Conservation (phyloP, 2,329 filamentous ascomycete species). For the Zasmidium cellare region DNA sequence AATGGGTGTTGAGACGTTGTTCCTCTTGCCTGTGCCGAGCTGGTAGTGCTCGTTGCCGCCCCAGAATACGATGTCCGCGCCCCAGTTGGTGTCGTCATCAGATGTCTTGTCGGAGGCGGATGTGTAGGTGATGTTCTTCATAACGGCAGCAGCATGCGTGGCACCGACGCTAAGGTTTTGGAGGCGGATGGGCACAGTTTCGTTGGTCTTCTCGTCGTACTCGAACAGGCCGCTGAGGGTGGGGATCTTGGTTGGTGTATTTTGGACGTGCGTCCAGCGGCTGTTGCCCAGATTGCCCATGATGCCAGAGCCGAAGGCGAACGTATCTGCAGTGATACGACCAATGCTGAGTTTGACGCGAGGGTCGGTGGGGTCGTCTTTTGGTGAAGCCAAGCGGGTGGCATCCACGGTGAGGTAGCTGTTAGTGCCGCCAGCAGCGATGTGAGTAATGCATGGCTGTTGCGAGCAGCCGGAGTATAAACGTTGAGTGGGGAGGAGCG, state of each 20-base stretch:
- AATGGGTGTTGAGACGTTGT: constrained; percentile 71
- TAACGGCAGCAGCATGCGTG: constrained; percentile 78
- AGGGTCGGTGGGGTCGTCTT: constrained; percentile 24
- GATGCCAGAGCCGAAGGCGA: constrained; percentile 84
- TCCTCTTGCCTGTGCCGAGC: constrained; percentile 85
- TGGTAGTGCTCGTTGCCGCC: constrained; percentile 94
- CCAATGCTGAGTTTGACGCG: constrained; percentile 48
- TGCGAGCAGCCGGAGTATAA: constrained; percentile 70
- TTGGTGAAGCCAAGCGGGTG: constrained; percentile 54
- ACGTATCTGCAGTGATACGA: constrained; percentile 71
- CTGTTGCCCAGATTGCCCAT: constrained; percentile 81
- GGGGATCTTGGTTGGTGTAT: constrained; percentile 76
- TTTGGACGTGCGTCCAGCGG: constrained; percentile 84
- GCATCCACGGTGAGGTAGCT: constrained; percentile 87
- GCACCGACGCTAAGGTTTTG: constrained; percentile 71
- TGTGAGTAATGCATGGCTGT: constrained; percentile 67
- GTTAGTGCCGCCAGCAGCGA: constrained; percentile 83
- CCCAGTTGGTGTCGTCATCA: constrained; percentile 79
- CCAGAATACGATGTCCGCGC: constrained; percentile 88
- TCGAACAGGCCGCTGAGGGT: constrained; percentile 80
- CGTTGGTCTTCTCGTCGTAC: constrained; percentile 73
- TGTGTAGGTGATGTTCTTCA: constrained; percentile 70
- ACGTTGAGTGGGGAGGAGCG: constrained; percentile 66
- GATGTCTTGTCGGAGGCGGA: constrained; percentile 49
- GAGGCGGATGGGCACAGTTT: constrained; percentile 74